A percentile compares a stretch with the other conserved stretches of the same genome.
Conservation (phyloP, 495 filamentous ascomycete genomes). For the Aspergillus steynii region DNA sequence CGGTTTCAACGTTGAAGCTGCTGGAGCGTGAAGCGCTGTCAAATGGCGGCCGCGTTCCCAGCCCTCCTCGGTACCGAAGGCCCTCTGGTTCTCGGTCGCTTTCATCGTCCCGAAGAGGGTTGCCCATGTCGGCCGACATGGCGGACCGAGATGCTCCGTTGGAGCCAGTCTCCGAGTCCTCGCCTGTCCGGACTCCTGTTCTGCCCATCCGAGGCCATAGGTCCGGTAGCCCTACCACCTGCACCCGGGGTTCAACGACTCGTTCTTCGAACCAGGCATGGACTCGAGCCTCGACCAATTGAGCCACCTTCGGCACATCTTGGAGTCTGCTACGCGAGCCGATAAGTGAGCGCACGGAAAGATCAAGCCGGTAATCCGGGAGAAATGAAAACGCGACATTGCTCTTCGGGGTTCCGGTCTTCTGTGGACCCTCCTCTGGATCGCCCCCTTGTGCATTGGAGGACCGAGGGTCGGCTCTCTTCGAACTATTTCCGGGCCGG, state of each 20-base stretch:
- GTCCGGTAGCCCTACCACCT: constrained; percentile 90
- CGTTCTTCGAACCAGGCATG: constrained; percentile 98
- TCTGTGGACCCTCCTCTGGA: constrained; percentile 23
- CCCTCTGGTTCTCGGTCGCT: constrained; percentile 31
- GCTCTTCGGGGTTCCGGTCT: constrained; percentile 57
- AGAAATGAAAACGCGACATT: constrained; percentile 93
- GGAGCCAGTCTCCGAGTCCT: constrained; percentile 45
- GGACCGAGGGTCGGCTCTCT: constrained; percentile 16
- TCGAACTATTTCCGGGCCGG: constrained; percentile 14
- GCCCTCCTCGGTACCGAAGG: constrained; percentile 37
- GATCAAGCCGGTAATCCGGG: constrained; percentile 91
- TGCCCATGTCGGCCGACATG: constrained; percentile 31
- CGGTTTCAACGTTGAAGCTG: constrained; percentile 42
- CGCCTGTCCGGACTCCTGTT: constrained; percentile 46
- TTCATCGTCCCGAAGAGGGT: constrained; percentile 27
- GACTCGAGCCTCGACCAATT: constrained; percentile 85
- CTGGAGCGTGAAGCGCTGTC: constrained; percentile 38
- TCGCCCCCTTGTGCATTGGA: constrained; percentile 5
- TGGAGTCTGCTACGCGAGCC: constrained; percentile 86
- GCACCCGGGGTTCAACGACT: constrained; percentile 91
- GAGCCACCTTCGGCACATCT: constrained; percentile 96
- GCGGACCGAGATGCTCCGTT: constrained; percentile 39
- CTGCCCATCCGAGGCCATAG: constrained; percentile 82
- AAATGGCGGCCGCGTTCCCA: constrained; percentile 33
- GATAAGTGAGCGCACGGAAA: constrained; percentile 87